Evolutionary conservation across 495 filamentous ascomycete species (phyloP).

Genomic region (Neurospora tetrasperma): DNA sequence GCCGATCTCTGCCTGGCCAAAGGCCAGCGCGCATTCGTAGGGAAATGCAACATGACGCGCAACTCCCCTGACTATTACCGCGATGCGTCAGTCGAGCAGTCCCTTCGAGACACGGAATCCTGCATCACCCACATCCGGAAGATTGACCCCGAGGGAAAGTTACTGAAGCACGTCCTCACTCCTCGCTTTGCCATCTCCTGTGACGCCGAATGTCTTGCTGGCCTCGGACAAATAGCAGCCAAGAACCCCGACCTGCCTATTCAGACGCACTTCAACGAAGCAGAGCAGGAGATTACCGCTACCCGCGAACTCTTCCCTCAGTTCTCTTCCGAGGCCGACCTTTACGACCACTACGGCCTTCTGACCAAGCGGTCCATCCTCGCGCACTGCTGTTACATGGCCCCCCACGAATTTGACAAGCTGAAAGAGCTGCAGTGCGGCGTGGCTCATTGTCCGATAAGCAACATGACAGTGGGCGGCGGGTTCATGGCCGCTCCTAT

Average conservation of each 20-base stretch:
- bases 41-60: conserved; percentile 57
- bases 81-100: conserved; percentile 38
- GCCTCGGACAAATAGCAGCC: conserved; percentile 41
- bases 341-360: conserved; percentile 45
- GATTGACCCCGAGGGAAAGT: conserved; percentile 29
- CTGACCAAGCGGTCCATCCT: conserved; percentile 48
- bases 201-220: conserved; percentile 38
- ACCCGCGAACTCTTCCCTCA: conserved; percentile 44
- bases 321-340: conserved; percentile 41
- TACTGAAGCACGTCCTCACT: conserved; percentile 50
- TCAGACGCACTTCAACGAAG: conserved; percentile 58
- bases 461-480: conserved; percentile 52
- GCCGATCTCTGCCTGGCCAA: conserved; percentile 45
- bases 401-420: conserved; percentile 41
- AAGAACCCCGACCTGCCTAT: conserved; percentile 45
- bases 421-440: conserved; percentile 42
- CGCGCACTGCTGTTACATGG: conserved; percentile 52
- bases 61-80: conserved; percentile 50
- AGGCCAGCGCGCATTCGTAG: conserved; percentile 55
- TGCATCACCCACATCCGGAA: conserved; percentile 40
- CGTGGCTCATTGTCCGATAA: conserved; percentile 53
- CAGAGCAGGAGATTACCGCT: conserved; percentile 42
- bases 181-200: conserved; percentile 57
- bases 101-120: conserved; percentile 40
- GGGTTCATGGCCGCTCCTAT: conserved; percentile 53